Conservation (phyloP, 2,329 filamentous ascomycete genomes). For the Penicillium sp. region DNA sequence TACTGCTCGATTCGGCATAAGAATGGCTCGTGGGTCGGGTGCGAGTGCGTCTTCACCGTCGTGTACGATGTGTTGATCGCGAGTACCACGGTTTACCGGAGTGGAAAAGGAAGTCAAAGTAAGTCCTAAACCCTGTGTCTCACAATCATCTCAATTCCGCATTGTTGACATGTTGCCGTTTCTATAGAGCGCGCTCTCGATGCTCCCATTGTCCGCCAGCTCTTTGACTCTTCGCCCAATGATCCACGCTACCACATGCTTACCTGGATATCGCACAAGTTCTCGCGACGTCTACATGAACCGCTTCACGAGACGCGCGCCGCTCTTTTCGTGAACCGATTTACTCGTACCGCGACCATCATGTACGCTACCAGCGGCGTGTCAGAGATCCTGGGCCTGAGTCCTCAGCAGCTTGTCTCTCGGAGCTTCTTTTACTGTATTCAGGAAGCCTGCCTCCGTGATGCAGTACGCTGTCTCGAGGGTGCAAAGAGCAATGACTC, state of each 20-base stretch:
- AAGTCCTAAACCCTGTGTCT: slow-evolving; percentile 41
- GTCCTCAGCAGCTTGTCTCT: slow-evolving; percentile 66
- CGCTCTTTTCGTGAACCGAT: slow-evolving; percentile 80
- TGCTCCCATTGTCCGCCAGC: slow-evolving; percentile 72
- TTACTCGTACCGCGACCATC: slow-evolving; percentile 75
- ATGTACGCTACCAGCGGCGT: slow-evolving; percentile 84
- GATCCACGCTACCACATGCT: slow-evolving; percentile 90
- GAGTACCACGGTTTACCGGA: slow-evolving; percentile 74
- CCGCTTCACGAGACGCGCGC: slow-evolving; percentile 74
- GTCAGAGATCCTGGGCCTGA: slow-evolving; percentile 70
- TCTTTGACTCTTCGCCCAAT: slow-evolving; percentile 77
- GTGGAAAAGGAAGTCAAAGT: slow-evolving; percentile 71
- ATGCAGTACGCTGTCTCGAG: slow-evolving; percentile 76
- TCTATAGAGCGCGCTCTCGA: slow-evolving; percentile 68
- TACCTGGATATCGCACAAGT: slow-evolving; percentile 79
- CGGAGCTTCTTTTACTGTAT: slow-evolving; percentile 89
- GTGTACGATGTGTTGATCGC: slow-evolving; percentile 86
- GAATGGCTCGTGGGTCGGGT: slow-evolving; percentile 70
- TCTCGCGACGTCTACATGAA: slow-evolving; percentile 53
- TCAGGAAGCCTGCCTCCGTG: slow-evolving; percentile 66
- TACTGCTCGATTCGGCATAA: slow-evolving; percentile 72
- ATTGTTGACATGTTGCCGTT: neutral
- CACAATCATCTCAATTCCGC: neutral
- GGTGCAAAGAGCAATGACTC: slow-evolving; percentile 88
- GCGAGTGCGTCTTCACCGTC: slow-evolving; percentile 86